Evolutionary conservation across 345 rosid genomes (phyloP), one percentile per base, ranked within the genome.

Genomic region (thale cress (Arabidopsis thaliana)): DNA sequence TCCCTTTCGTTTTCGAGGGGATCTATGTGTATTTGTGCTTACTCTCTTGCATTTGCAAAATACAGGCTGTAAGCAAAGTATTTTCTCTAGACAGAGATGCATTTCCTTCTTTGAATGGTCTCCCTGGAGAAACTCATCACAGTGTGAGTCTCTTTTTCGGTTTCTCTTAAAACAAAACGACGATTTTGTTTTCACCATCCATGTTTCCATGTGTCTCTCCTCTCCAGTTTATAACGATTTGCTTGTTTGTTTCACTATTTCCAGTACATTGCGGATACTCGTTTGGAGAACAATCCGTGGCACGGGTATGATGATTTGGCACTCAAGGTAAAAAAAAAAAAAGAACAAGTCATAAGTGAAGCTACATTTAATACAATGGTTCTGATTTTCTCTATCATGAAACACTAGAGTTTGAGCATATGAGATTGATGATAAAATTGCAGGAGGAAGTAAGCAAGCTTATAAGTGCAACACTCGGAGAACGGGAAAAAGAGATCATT

Each of bases 361-460:
- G 16, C 48, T 13, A 13, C 16, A 42, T 12, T 12, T 33, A 4
- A 33, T 34, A 34, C 6, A 34, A 34, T 34, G 37, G 7, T 34
- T 34, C 37, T 34, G 37, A 34, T 13, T 13, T 42, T 42, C 6
- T 42, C 23, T 33, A 20, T 33, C 23, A 8, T 51, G 48, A 51
- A 28, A 13, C 13, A 42, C 8, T 62, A 33, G 59, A 59, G 59
- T 48, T 58, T 58, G 52, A 75, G 64, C n/a, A 16, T 67, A 28
- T 16, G 20, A 16, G 20, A 16, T 67, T 57, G 28, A 23, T 48
- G 20, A 33, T 59, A 3, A 33, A 30, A 60, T 69, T 83, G 67
- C 92, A 95, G 99, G 86, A 90, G 33, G 99, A 95, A 87, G 95
- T 95, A 46, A 89, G 87, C 83, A 84, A 77, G 69, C 92, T 95